These are phyloP conservation scores for Rheum nobile DNA, from an alignment of 148 eudicot species.

Conservation along the genomic window DNA sequence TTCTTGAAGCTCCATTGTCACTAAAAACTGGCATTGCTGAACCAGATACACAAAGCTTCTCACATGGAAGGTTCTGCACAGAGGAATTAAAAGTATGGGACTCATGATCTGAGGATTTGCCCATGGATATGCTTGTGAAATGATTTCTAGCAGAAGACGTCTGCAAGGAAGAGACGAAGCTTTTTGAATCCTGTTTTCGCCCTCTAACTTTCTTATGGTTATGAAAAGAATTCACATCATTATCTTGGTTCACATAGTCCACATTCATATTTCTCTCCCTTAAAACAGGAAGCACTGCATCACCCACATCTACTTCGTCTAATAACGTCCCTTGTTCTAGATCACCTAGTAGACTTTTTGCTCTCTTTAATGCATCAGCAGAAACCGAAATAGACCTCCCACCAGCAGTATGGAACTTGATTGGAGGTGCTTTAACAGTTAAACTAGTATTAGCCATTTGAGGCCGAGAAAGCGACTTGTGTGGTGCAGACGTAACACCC, in stretches of 20 bases:
- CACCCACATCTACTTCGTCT: conserved; percentile 30
- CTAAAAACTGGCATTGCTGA: neutral
- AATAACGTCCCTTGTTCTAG: conserved; percentile 38
- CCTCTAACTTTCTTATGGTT: conserved; percentile 18
- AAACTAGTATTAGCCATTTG: conserved; percentile 8
- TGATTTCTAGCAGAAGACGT: conserved; percentile 26
- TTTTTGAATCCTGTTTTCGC: conserved; percentile 25
- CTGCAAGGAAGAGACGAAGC: conserved; percentile 51
- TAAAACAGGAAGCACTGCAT: conserved; percentile 26
- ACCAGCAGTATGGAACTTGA: conserved; percentile 82
- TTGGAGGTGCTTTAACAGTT: conserved; percentile 38
- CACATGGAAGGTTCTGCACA: conserved; percentile 17
- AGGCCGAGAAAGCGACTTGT: conserved; percentile 4
- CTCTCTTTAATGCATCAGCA: conserved; percentile 71
- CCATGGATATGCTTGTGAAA: conserved; percentile 19
- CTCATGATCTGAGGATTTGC: conserved; percentile 18
- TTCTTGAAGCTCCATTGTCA: neutral
- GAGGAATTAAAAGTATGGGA: conserved; percentile 16
- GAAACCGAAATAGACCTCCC: conserved; percentile 91
- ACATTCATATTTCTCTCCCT: conserved; percentile 18
- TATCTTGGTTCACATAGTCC: conserved; percentile 16
- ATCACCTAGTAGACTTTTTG: conserved; percentile 83
- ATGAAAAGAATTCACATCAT: conserved; percentile 13
- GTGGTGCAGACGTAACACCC: conserved; percentile 13
- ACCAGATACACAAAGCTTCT: conserved; percentile 9